Evolutionary conservation across 192 early-diverging fungal species (phyloP).

Genomic region (Pilaira anomala): DNA sequence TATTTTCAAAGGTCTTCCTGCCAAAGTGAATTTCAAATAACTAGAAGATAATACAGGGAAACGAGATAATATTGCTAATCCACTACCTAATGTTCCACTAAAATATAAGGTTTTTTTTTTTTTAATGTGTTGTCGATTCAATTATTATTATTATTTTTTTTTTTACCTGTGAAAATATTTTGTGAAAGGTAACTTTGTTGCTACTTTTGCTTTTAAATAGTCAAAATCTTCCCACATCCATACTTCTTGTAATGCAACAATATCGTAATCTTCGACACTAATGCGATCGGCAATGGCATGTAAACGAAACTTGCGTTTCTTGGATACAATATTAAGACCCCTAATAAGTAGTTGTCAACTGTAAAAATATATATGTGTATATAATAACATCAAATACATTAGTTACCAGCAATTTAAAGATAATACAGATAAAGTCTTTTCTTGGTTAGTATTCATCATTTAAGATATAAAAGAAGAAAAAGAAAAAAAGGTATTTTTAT

Average conservation of each 20-base stretch:
- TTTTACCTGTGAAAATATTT: slow-evolving; percentile 42
- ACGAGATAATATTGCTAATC: slow-evolving; percentile 43
- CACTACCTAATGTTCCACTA: slow-evolving; percentile 41
- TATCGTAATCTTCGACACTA: slow-evolving; percentile 28
- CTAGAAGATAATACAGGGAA: slow-evolving; percentile 43
- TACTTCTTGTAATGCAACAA: slow-evolving; percentile 48
- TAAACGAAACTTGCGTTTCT: slow-evolving; percentile 42
- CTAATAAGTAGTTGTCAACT: slow-evolving; percentile 15
- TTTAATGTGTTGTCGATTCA: too few species aligned
- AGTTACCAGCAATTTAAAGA: slow-evolving; percentile 54
- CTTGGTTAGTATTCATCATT: too few species aligned
- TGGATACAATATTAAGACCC: slow-evolving; percentile 46
- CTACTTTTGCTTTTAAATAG: slow-evolving; percentile 22
- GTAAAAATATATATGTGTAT: neutral
- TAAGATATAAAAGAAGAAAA: too few species aligned
- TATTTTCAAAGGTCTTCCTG: slow-evolving; percentile 49
- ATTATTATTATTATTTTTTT: neutral
- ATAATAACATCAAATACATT: neutral
- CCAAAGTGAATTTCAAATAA: slow-evolving; percentile 44
- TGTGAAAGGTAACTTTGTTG: slow-evolving; percentile 26
- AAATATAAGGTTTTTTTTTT: neutral
- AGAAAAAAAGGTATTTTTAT: too few species aligned
- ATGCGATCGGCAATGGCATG: slow-evolving; percentile 48
- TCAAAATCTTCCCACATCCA: slow-evolving; percentile 43
- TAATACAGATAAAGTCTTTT: slow-evolving; percentile 34